phyloP scores from a whole-genome alignment of 805 yeast genomes.

The Teunomyces barrocoloradensis region DNA sequence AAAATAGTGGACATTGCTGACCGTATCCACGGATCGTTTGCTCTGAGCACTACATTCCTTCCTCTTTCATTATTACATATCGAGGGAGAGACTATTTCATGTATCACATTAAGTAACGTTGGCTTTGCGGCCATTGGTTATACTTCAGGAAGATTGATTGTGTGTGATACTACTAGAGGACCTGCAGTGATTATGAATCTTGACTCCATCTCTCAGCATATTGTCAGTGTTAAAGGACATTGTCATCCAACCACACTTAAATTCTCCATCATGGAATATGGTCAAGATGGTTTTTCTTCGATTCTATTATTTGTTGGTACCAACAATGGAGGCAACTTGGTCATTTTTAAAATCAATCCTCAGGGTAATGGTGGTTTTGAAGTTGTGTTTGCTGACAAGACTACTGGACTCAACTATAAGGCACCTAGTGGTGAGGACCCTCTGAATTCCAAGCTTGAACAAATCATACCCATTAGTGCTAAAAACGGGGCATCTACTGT shows the following conservation, averaged over 20 bases:
- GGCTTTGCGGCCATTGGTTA: slow-evolving; percentile 86
- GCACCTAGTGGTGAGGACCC: slow-evolving; percentile 33
- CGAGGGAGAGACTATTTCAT: slow-evolving; percentile 43
- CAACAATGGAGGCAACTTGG: slow-evolving; percentile 61
- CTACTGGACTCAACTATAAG: slow-evolving; percentile 35
- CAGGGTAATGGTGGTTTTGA: slow-evolving; percentile 57
- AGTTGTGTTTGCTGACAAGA: slow-evolving; percentile 49
- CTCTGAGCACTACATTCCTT: slow-evolving; percentile 29
- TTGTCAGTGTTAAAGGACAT: slow-evolving; percentile 29
- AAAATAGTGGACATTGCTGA: slow-evolving; percentile 49
- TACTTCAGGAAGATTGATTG: slow-evolving; percentile 66
- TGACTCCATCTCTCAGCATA: slow-evolving; percentile 22
- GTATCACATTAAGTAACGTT: slow-evolving; percentile 64
- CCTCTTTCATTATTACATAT: slow-evolving; percentile 31
- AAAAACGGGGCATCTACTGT: slow-evolving; percentile 61
- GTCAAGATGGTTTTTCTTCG: slow-evolving; percentile 69
- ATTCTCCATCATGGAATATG: slow-evolving; percentile 68
- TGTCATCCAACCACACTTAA: slow-evolving; percentile 58
- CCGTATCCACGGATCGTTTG: slow-evolving; percentile 46
- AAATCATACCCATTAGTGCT: slow-evolving; percentile 57
- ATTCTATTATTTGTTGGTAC: slow-evolving; percentile 76
- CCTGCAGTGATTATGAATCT: slow-evolving; percentile 62
- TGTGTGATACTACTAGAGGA: slow-evolving; percentile 72
- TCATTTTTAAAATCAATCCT: slow-evolving; percentile 66
- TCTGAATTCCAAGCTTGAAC: slow-evolving; percentile 50